Base-by-base conservation (phyloP, 768 basidiomycete genomes). In the Krasilnikovozyma curviuscula region DNA sequence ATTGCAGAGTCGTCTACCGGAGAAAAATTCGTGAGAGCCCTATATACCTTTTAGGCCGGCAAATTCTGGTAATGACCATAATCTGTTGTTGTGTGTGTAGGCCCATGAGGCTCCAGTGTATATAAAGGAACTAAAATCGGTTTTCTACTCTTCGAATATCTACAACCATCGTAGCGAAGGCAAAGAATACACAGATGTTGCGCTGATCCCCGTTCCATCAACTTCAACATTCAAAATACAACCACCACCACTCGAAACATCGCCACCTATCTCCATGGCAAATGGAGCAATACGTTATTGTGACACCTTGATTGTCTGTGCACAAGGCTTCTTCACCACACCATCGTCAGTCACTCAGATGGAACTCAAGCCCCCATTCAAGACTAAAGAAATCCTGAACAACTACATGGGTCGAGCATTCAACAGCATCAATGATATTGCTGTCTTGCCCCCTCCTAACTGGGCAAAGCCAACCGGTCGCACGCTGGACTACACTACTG, bases 81-180 rank as follows among this genome's bases (percentile, higher is more conserved):
- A n/a, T n/a, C n/a, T n/a, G n/a, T n/a, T n/a, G n/a, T n/a, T n/a
- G n/a, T n/a, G n/a, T n/a, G n/a, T n/a, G n/a, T n/a, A n/a, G n/a
- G 42, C 42, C 28, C 42, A 44, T 30, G 42, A 44, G 24, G 42
- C 42, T 2, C 42, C 42, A 16, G 42, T 44, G 16, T 44, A 30
- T 24, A 31, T 29, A 32, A 23, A 30, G 18, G 18, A n/a, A 2
- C 31, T 32, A 16, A 44, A 44, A 19, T 29, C 31, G 42, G 42
- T 44, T 32, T 19, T 44, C 25, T 44, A 31, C 18, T 29, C 25
- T 4, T 32, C 29, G 2, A 31, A 29, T 4, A 29, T 32, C 2
- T 44, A 44, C 24, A 32, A 32, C 41, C 7, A 10, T 7, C 16
- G 24, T n/a, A 3, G 16, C 25, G 41, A 43, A 16, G 28, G 21